Evolutionary conservation across 371 early-diverging fungal genomes (phyloP).

Genomic region (Mucor velutinosus): DNA sequence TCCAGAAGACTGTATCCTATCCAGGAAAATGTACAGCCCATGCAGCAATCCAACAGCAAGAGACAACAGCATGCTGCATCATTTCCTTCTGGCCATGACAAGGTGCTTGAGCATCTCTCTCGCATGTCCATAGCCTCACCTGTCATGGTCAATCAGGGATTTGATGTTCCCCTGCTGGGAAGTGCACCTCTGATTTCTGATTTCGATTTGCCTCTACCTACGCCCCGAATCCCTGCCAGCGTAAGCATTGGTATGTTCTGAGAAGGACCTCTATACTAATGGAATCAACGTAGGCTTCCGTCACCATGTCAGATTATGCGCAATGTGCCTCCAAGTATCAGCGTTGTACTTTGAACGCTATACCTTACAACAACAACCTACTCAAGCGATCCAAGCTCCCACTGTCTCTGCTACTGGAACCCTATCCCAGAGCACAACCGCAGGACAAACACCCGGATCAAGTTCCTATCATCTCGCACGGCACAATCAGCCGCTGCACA

Average conservation of each 20-base stretch:
- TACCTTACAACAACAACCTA: constrained; percentile 64
- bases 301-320: constrained; percentile 40
- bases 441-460: constrained; percentile 29
- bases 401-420: constrained; percentile 74
- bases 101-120: background rate
- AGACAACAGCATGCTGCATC: background rate
- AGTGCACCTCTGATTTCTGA: constrained; percentile 50
- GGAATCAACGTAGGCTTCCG: constrained; percentile 32
- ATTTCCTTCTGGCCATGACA: background rate
- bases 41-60: constrained; percentile 2
- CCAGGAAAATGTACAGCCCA: background rate
- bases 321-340: constrained; percentile 62
- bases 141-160: background rate
- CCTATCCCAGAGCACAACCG: constrained; percentile 52
- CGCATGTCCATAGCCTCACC: background rate
- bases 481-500: constrained; percentile 73
- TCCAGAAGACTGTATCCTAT: background rate
- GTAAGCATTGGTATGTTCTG: constrained; percentile 23
- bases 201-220: constrained; percentile 29
- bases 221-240: constrained; percentile 43
- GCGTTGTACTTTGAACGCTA: constrained; percentile 73
- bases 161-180: constrained; percentile 44
- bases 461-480: constrained; percentile 65
- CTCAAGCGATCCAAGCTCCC: constrained; percentile 73
- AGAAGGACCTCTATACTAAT: background rate